Evolutionary conservation across 495 filamentous ascomycete genomes (phyloP).

Genomic region (Thermothielavioides terrestris): DNA sequence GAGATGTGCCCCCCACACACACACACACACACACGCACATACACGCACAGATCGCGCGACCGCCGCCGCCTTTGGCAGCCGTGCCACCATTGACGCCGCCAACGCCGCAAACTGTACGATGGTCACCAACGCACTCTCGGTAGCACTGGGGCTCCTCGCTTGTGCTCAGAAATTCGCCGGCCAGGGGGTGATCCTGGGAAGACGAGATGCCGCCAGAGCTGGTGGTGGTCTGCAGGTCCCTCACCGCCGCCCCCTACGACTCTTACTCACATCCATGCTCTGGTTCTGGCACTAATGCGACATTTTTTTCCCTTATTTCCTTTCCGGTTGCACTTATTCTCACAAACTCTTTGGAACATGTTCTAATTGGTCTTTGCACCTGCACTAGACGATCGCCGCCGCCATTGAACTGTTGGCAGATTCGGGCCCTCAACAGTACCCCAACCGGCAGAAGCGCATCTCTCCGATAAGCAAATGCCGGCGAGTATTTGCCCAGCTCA

Average conservation of each 20-base stretch:
- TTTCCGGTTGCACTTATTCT: not conserved
- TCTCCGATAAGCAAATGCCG: too few species aligned
- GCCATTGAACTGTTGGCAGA: conserved; percentile 7
- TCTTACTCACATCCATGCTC: conserved; percentile 8
- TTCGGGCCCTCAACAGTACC: too few species aligned
- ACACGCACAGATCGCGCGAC: not conserved
- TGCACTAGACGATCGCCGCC: conserved; percentile 16
- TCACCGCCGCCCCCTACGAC: not conserved
- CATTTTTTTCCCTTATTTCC: not conserved
- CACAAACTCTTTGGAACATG: not conserved
- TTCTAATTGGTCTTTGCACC: conserved; percentile 9
- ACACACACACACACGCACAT: not conserved
- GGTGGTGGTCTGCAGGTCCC: not conserved
- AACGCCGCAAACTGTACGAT: not conserved
- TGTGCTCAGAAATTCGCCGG: too few species aligned
- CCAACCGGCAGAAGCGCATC: too few species aligned
- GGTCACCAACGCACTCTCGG: not conserved
- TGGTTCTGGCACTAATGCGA: conserved; percentile 10
- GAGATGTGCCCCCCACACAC: not conserved
- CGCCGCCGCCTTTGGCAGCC: not conserved
- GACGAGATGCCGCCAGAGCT: too few species aligned
- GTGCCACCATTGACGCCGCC: not conserved
- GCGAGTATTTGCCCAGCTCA: too few species aligned
- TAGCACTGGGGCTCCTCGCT: too few species aligned
- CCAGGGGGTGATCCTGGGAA: too few species aligned